Evolutionary conservation across 2,329 filamentous ascomycete species (phyloP), one percentile per base, ranked within the genome.

Genomic region (Penicillium griseofulvum): DNA sequence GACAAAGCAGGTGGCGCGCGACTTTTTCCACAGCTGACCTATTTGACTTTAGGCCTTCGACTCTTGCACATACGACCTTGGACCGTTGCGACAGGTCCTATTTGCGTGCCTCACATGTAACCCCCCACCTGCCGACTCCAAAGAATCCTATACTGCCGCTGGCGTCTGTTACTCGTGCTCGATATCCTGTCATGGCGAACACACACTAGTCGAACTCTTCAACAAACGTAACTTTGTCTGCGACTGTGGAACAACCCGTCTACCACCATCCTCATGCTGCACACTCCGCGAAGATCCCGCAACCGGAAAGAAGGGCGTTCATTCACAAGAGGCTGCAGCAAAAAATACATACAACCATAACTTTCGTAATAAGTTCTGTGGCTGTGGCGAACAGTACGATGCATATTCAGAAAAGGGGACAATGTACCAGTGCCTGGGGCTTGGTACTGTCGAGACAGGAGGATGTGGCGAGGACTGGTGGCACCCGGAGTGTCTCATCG

Each of bases 401-500:
- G 86, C 93, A 0, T 84, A 93, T 45, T 81, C 89, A 69, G 91
- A 99, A 71, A 95, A 93, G 65, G 93, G 93, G 0, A 97, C 92
- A 37, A 99, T 99, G 94, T 99, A 95, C 65, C 94, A 99, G 73
- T 99, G 94, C 69, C 74, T 97, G 2, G 93, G 93, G 0, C 78
- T 97, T 0, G 91, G 91, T 0, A 88, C 85, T 0, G 81, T 83
- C 12, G 88, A 93, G 62, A 87, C 87, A 1, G 92, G 92, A 16
- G 93, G 92, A 5, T 97, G 93, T 74, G 93, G 93, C 12, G 93
- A 97, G 76, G 93, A 97, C 69, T 97, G 93, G 93, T 97, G 91
- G 82, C 93, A 97, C 76, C 91, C 93, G 0, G 91, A 94, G 59
- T 97, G 93, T 69, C 78, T 97, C 8, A 85, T 96, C 46, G 92